phyloP scores from a whole-genome alignment of 2,329 filamentous ascomycete species.

The Fusarium sp. region DNA sequence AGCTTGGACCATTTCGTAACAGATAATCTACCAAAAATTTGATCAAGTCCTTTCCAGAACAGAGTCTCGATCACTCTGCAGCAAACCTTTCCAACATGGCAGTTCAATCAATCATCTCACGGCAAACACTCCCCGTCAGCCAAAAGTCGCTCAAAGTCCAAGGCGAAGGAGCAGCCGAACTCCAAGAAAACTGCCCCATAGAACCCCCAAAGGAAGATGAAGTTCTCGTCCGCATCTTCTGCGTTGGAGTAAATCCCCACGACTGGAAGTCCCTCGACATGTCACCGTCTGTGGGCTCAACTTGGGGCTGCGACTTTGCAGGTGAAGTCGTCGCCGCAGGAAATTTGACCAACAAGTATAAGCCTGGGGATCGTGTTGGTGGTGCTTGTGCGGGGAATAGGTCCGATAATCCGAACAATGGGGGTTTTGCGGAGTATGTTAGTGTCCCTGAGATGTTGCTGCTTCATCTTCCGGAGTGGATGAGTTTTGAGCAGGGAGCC shows the following conservation, averaged over 20 bases:
- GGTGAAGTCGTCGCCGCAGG: slow-evolving; percentile 16
- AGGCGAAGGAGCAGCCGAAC: background rate
- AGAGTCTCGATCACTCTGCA: too few relatives aligned
- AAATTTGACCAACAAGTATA: background rate
- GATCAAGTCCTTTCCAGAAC: too few relatives aligned
- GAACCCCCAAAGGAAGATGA: slow-evolving; percentile 9
- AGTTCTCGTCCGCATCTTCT: slow-evolving; percentile 19
- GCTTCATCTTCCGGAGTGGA: background rate
- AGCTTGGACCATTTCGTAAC: too few relatives aligned
- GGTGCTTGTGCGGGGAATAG: background rate
- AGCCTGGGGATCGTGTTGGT: background rate
- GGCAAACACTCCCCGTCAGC: background rate
- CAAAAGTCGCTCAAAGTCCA: background rate
- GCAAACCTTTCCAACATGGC: background rate
- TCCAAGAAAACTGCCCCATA: background rate
- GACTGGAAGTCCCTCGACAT: slow-evolving; percentile 36
- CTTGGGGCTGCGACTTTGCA: slow-evolving; percentile 33
- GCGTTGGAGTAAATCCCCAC: slow-evolving; percentile 31
- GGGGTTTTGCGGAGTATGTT: background rate
- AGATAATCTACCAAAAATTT: too few relatives aligned
- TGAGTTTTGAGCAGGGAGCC: slow-evolving; percentile 16
- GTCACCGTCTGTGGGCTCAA: slow-evolving; percentile 30
- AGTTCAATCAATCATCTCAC: background rate
- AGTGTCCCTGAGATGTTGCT: slow-evolving; percentile 16
- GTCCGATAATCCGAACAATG: background rate